Base-by-base conservation (phyloP, 1,284 basidiomycete species). In the Sporisorium graminicola region DNA sequence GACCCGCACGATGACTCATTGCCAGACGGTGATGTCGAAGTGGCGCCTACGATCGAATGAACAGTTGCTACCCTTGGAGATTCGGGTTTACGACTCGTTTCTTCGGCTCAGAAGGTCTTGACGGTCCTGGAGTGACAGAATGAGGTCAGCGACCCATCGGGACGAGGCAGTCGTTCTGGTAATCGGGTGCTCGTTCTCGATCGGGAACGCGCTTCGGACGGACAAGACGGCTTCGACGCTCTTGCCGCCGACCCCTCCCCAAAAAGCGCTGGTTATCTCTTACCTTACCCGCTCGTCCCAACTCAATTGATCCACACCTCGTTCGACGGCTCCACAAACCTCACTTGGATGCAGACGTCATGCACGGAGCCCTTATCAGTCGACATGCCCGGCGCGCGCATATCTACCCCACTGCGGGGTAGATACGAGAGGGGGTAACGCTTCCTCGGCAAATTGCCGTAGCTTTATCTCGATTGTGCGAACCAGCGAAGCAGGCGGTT, bases 31-130 rank as follows among this genome's bases (percentile, higher is more conserved):
- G n/a, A n/a, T n/a, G n/a, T n/a, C n/a, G n/a, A n/a, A n/a, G n/a
- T n/a, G n/a, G n/a, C n/a, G n/a, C n/a, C n/a, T n/a, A 8, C 7
- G 14, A 27, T 29, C 12, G 16, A 27, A 24, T 9, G 47, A 29
- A 27, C 3, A 16, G 37, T 5, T 40, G 37, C 35, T 5, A 18
- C 16, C 16, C 16, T 16, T n/a, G 18, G 16, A 18, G 47, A 6
- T 50, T 50, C 49, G 49, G 49, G 18, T 9, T 14, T 3, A 49
- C 47, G 16, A 22, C 51, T 27, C 6, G 24, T 13, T 16, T 8
- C 35, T 50, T 51, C 59, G 65, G 65, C 35, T 35, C 9, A 44
- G 50, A 27, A 68, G 65, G 65, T 10, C 57, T 58, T 62, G 58
- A 68, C 65, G 65, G 65, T 3, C 55, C 7, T 22, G 5, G 3